A percentile compares a stretch with the other conserved stretches of the same genome.
These are phyloP conservation scores for Aspergillus ibericus DNA, from an alignment of 2,329 filamentous ascomycete genomes.

Conservation along the genomic window DNA sequence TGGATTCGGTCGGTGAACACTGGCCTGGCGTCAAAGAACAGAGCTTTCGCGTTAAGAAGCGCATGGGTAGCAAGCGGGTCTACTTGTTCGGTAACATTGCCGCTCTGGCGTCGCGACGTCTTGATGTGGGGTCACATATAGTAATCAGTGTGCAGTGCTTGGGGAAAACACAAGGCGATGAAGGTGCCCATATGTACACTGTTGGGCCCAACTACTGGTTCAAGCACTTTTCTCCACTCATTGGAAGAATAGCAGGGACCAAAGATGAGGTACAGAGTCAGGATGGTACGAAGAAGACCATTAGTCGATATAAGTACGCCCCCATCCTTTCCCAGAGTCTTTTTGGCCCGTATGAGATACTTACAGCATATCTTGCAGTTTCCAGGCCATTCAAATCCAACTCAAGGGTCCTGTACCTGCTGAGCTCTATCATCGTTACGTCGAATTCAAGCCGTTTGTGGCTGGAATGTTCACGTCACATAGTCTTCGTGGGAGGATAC, in stretches of 20 bases:
- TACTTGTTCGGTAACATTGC: slow-evolving; percentile 72
- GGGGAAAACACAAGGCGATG: slow-evolving; percentile 65
- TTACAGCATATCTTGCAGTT: slow-evolving; percentile 53
- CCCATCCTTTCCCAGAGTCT: neutral
- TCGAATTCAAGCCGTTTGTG: slow-evolving; percentile 89
- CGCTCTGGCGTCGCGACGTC: slow-evolving; percentile 60
- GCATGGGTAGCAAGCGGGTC: slow-evolving; percentile 79
- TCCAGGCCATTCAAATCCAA: slow-evolving; percentile 91
- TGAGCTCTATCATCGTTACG: slow-evolving; percentile 83
- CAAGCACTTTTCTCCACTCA: slow-evolving; percentile 84
- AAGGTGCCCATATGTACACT: slow-evolving; percentile 73
- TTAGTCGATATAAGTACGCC: slow-evolving; percentile 74
- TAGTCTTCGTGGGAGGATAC: slow-evolving; percentile 73
- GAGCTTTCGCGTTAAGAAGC: slow-evolving; percentile 72
- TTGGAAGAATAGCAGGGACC: slow-evolving; percentile 75
- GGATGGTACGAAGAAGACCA: slow-evolving; percentile 52
- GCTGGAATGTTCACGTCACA: slow-evolving; percentile 81
- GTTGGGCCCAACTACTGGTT: slow-evolving; percentile 74
- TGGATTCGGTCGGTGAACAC: slow-evolving; percentile 58
- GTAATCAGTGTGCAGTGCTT: slow-evolving; percentile 75
- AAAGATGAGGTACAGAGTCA: slow-evolving; percentile 64
- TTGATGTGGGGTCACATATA: slow-evolving; percentile 69
- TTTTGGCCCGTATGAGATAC: neutral
- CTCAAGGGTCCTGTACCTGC: slow-evolving; percentile 78
- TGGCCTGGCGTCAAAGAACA: slow-evolving; percentile 69